Evolutionary conservation across 306 rosid species (phyloP).

Genomic region (Acacia melanoxylon): DNA sequence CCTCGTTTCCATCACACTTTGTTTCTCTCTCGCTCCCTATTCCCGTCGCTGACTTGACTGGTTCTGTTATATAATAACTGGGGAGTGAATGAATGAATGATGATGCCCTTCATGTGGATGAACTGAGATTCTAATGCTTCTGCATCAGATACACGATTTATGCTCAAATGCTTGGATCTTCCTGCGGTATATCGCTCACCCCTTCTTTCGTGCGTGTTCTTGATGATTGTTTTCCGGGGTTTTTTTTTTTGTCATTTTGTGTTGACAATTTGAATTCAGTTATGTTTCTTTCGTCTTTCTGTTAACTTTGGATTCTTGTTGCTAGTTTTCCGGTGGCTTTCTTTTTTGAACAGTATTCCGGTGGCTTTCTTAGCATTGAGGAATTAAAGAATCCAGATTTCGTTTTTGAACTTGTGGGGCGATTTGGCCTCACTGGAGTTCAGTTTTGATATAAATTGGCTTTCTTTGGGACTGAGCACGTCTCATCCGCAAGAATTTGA

Average conservation of each 20-base stretch:
- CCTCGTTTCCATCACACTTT: slow-evolving; percentile 40
- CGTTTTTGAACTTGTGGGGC: not conserved
- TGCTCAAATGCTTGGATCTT: slow-evolving; percentile 65
- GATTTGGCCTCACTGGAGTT: slow-evolving; percentile 22
- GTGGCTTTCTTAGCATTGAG: slow-evolving; percentile 13
- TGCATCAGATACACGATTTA: slow-evolving; percentile 19
- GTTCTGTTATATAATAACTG: not conserved
- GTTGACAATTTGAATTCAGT: slow-evolving; percentile 37
- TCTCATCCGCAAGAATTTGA: too few relatives aligned
- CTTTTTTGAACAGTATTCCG: too few relatives aligned
- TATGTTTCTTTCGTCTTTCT: not conserved
- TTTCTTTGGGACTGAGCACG: too few relatives aligned
- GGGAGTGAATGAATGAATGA: not conserved
- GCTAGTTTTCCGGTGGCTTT: not conserved
- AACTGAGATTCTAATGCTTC: slow-evolving; percentile 58
- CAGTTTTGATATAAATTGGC: slow-evolving; percentile 23
- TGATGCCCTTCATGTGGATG: slow-evolving; percentile 29
- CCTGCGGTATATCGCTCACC: slow-evolving; percentile 51
- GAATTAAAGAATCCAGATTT: not conserved
- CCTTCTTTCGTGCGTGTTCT: not conserved
- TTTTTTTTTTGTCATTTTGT: not conserved
- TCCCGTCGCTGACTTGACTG: not conserved
- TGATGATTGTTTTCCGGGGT: not conserved
- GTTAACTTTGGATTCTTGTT: not conserved
- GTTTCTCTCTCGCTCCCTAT: slow-evolving; percentile 4